Evolutionary conservation across 345 rosid genomes (phyloP).

Genomic region (Eucalyptus sideroxylon): DNA sequence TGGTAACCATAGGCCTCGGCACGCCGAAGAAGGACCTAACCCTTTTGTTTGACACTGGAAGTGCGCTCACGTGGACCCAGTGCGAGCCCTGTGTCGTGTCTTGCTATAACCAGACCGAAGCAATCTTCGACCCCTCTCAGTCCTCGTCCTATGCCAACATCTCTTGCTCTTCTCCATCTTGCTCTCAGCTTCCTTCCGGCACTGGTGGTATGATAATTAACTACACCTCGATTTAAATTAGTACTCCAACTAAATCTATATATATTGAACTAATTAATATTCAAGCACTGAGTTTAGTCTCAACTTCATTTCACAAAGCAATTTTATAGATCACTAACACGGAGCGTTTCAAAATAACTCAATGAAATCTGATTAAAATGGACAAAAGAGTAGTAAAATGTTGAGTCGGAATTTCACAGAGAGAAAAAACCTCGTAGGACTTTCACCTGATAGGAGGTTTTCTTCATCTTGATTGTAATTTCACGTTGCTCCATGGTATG

Average conservation of each 20-base stretch:
- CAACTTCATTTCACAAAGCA: background rate
- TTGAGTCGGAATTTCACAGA: too few relatives aligned
- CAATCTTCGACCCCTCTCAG: conserved; percentile 4
- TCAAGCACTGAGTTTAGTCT: background rate
- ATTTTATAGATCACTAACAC: background rate
- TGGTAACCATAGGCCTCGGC: conserved; percentile 2
- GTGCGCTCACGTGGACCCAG: background rate
- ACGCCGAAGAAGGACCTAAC: background rate
- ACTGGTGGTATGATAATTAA: background rate
- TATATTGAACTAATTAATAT: background rate
- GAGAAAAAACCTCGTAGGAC: background rate
- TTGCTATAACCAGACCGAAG: background rate
- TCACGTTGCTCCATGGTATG: background rate
- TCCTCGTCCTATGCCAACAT: conserved; percentile 5
- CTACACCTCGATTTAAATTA: background rate
- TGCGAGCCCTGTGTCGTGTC: background rate
- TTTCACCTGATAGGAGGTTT: background rate
- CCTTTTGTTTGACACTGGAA: conserved; percentile 11
- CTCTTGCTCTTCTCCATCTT: background rate
- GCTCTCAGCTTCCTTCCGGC: background rate
- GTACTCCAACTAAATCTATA: background rate
- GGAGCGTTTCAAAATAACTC: background rate
- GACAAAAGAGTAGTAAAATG: background rate
- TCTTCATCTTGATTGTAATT: background rate
- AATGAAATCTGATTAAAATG: background rate